Base-by-base conservation (phyloP, 331 rosid genomes). In the Acacia pycnantha region DNA sequence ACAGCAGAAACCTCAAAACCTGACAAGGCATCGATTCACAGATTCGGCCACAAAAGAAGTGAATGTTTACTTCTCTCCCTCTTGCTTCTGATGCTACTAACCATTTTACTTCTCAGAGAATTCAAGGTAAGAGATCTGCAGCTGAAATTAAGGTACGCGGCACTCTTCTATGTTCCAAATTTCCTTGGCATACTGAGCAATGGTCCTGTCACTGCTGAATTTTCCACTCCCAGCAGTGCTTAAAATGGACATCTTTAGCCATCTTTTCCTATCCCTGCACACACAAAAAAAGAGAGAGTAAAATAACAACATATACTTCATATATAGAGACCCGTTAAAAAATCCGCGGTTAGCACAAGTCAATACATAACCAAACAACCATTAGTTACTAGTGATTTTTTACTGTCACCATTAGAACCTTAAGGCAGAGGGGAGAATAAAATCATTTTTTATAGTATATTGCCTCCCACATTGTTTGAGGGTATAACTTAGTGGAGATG, bases 191-290 rank as follows among this genome's bases (percentile, higher is more conserved):
- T 95, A 95, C 86, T 95, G 97, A 62, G 92, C 89, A 77, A 95
- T 95, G 73, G 98, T 95, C 47, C 98, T 74, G 88, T 95, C 98
- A 21, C 98, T 95, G 87, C 98, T 95, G 88, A 95, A 95, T 84
- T 93, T 95, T 53, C 98, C 98, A 59, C 92, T 87, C 83, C 98
- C 98, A 21, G 98, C 98, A 11, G 98, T 95, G 92, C 98, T 95
- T 74, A 95, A 82, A 44, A 95, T 95, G 14, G 98, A 95, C 97
- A 93, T 93, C 85, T 90, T 93, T 26, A 91, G 90, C 98, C 98
- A 95, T 78, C 82, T 89, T 86, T 84, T 87, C 89, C 77, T 87
- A 79, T 95, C 98, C 89, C 98, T 95, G 94, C 79, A 87, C 31
- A 4, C 3, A 33, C 3, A 74, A 67, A 41, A 74, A 74, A 41